Percentiles rank a stretch among this genome's conserved stretches.
Conservation (phyloP, 2,329 filamentous ascomycete species). For the Cladorrhinum sp. region DNA sequence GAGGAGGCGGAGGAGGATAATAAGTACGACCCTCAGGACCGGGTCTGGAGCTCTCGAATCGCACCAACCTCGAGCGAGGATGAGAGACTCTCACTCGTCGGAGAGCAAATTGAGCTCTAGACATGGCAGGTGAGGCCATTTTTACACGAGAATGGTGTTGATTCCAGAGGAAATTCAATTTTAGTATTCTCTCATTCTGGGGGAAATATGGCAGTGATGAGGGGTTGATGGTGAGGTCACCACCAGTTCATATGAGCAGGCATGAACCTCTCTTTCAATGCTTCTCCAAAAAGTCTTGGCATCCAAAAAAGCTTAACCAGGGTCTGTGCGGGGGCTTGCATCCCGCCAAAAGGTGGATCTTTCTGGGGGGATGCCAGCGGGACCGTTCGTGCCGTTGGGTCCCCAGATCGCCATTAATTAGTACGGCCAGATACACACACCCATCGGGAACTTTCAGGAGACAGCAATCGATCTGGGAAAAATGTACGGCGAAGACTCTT, state of each 20-base stretch:
- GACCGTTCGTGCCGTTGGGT: background rate
- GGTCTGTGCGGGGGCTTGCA: conserved; percentile 1
- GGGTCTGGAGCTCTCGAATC: conserved; percentile 16
- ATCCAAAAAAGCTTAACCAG: conserved; percentile 4
- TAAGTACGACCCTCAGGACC: background rate
- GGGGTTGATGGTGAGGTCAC: conserved; percentile 15
- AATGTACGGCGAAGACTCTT: conserved; percentile 76
- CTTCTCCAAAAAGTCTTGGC: conserved; percentile 6
- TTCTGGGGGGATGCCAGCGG: background rate
- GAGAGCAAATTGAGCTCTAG: conserved; percentile 12
- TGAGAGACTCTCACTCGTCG: conserved; percentile 7
- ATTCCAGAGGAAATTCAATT: background rate
- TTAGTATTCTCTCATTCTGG: background rate
- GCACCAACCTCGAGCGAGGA: conserved; percentile 10
- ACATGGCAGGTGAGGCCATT: conserved; percentile 21
- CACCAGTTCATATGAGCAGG: background rate
- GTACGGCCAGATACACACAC: background rate
- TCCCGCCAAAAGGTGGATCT: background rate
- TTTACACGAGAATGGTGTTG: background rate
- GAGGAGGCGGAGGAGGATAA: background rate
- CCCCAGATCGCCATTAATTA: background rate
- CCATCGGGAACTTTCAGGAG: background rate
- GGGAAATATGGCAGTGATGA: background rate
- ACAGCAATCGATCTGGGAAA: background rate
- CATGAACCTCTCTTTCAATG: conserved; percentile 5